phyloP scores from a whole-genome alignment of 169 alveolate genomes.

The Babesia gibsoni region DNA sequence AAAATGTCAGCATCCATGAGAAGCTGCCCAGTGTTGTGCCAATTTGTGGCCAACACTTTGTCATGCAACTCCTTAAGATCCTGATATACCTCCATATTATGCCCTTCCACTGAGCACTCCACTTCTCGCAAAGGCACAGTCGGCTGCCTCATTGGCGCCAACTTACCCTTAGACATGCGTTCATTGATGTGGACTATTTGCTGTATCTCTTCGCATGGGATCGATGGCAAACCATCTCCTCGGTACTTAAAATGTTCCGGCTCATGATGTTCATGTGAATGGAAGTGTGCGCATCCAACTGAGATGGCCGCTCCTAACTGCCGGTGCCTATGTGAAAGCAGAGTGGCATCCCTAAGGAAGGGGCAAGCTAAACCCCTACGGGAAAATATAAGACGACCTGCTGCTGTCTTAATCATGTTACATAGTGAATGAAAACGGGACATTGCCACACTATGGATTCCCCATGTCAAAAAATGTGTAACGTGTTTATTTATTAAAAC shows the following conservation, averaged over 20 bases:
- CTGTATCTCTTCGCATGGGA: constrained; percentile 48
- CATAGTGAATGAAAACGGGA: no score
- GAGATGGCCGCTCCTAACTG: no score
- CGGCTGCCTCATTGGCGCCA: constrained; percentile 37
- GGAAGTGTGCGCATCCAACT: no score
- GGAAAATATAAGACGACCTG: no score
- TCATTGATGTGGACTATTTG: constrained; percentile 59
- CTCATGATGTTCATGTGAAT: constrained; percentile 46
- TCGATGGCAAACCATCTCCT: constrained; percentile 58
- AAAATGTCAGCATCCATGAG: constrained; percentile 51
- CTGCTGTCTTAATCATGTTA: no score
- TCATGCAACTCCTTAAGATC: constrained; percentile 44
- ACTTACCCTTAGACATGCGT: constrained; percentile 26
- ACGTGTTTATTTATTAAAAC: not conserved
- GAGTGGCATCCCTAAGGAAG: no score
- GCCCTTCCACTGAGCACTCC: constrained; percentile 31
- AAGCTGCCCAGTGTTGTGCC: constrained; percentile 50
- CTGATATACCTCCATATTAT: constrained; percentile 23
- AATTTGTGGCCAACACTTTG: constrained; percentile 38
- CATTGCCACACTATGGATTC: no score
- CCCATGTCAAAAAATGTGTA: not conserved
- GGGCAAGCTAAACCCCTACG: no score
- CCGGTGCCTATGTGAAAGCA: no score
- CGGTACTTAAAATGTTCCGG: constrained; percentile 61
- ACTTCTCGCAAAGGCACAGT: constrained; percentile 21